Conservation (phyloP, 257 asterid genomes). For the Nicotiana obtusifolia region DNA sequence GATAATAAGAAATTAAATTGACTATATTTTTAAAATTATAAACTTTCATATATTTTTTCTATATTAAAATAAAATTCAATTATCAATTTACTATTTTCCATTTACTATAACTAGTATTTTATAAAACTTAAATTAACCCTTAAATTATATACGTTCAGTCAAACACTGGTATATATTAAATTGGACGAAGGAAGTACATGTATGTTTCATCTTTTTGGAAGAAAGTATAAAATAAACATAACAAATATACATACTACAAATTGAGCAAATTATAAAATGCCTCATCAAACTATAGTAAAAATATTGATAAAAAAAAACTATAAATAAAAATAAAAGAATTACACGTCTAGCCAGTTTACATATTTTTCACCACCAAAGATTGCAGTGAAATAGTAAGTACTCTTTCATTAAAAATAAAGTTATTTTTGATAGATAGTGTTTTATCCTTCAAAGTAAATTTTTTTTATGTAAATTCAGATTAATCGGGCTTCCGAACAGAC, state of each 20-base stretch:
- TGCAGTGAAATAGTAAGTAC: too few species aligned
- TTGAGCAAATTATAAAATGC: not conserved
- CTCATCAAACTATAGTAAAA: not conserved
- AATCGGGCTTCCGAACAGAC: fast-evolving
- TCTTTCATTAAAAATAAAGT: too few species aligned
- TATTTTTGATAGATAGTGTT: too few species aligned
- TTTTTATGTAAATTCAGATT: too few species aligned
- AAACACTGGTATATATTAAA: not conserved
- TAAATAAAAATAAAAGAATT: not conserved
- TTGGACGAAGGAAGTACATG: not conserved
- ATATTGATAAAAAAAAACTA: not conserved
- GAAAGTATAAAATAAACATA: not conserved
- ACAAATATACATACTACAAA: not conserved
- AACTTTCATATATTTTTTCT: not conserved
- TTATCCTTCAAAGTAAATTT: too few species aligned
- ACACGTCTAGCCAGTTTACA: not conserved
- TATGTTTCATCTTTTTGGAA: not conserved
- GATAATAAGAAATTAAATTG: not conserved
- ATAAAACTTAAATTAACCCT: not conserved
- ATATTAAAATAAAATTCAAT: not conserved
- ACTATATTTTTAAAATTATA: not conserved
- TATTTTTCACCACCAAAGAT: too few species aligned
- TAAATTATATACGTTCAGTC: not conserved
- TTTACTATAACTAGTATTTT: not conserved
- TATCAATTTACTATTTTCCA: not conserved